Evolutionary conservation across 2,329 filamentous ascomycete genomes (phyloP).

Genomic region (Diaporthe sp.): DNA sequence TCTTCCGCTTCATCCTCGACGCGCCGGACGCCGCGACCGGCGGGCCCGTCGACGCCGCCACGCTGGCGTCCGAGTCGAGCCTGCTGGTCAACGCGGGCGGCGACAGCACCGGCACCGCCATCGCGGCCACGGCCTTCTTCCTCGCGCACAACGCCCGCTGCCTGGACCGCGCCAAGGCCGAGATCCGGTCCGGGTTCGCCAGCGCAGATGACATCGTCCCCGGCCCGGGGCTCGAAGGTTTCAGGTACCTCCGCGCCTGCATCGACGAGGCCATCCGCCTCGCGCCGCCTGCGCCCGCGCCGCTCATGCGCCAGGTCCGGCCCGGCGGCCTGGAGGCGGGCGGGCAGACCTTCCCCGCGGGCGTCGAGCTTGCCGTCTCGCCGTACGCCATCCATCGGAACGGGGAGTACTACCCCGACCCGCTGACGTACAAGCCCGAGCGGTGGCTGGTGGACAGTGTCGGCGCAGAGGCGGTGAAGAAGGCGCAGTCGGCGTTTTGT

Average conservation of each 20-base stretch:
- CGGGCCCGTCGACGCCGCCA: conserved; percentile 3
- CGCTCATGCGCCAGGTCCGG: conserved; percentile 42
- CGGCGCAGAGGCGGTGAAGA: conserved; percentile 1
- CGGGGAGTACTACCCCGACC: conserved; percentile 24
- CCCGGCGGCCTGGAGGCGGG: conserved; percentile 39
- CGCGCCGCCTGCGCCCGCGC: conserved; percentile 35
- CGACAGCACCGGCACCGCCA: conserved; percentile 44
- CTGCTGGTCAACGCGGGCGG: conserved; percentile 42
- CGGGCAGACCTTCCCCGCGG: conserved; percentile 41
- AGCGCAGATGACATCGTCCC: neutral
- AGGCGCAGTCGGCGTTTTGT: conserved; percentile 18
- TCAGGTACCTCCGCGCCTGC: conserved; percentile 58
- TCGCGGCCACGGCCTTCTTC: conserved; percentile 1
- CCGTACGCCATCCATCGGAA: conserved; percentile 44
- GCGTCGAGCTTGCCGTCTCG: conserved; percentile 42
- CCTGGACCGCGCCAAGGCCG: neutral
- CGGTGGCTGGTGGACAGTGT: conserved; percentile 17
- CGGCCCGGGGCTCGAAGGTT: conserved; percentile 37
- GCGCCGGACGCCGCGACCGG: neutral
- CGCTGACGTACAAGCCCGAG: neutral
- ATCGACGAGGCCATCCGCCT: conserved; percentile 51
- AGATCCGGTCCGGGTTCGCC: neutral
- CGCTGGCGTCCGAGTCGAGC: conserved; percentile 16
- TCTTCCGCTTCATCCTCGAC: conserved; percentile 23
- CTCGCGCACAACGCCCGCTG: conserved; percentile 1